Percentiles rank a stretch among this genome's conserved stretches.
phyloP scores from a whole-genome alignment of 441 rosid species.

The Cnidoscolus chayamansa region DNA sequence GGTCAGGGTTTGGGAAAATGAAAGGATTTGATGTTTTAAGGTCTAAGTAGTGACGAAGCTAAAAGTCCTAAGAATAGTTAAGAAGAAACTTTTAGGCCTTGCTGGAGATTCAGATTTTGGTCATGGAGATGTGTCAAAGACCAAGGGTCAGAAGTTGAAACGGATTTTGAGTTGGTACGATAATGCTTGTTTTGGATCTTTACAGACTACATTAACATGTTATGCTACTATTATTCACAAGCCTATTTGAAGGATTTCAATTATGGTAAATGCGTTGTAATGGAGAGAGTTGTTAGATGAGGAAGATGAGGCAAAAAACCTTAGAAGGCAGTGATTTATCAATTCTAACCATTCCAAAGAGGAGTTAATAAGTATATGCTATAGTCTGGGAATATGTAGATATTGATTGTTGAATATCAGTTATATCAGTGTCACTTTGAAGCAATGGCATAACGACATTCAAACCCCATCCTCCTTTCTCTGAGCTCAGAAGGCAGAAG shows the following conservation, averaged over 20 bases:
- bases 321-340: neutral
- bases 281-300: neutral
- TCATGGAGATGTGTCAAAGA: neutral
- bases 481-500: too few species aligned
- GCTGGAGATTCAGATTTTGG: neutral
- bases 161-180: neutral
- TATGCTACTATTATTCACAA: neutral
- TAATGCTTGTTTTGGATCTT: neutral
- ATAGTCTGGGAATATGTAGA: neutral
- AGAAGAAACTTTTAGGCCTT: neutral
- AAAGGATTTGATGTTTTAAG: neutral
- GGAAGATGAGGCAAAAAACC: too few species aligned
- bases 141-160: neutral
- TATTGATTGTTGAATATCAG: neutral
- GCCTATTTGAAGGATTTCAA: neutral
- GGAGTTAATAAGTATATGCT: neutral
- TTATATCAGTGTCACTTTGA: too few species aligned
- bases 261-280: neutral
- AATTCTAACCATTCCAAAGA: neutral
- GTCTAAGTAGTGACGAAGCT: neutral
- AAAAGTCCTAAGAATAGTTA: neutral
- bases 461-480: too few species aligned
- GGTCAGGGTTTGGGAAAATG: neutral
- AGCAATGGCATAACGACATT: too few species aligned
- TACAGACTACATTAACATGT: neutral